phyloP scores from a whole-genome alignment of 108 stramenopile genomes.

The Cyclotella cryptica region DNA sequence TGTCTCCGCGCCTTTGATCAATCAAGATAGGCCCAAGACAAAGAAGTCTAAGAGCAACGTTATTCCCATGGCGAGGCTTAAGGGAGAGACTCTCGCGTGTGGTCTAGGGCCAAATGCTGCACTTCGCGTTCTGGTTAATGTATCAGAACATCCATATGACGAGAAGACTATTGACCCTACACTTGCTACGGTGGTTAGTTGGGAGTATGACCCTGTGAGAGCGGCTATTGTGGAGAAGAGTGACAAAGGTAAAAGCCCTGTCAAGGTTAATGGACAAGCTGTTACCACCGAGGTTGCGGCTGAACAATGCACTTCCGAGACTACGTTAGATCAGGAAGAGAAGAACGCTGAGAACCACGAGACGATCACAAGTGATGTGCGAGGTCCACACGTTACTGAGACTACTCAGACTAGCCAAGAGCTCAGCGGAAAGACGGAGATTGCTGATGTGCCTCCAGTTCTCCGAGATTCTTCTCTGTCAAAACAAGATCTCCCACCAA shows the following conservation, averaged over 20 bases:
- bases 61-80: slow-evolving; percentile 33
- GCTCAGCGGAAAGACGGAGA: background rate
- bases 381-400: background rate
- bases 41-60: background rate
- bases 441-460: background rate
- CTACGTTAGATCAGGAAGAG: too few species aligned
- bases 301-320: background rate
- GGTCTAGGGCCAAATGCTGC: slow-evolving; percentile 19
- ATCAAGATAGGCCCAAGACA: background rate
- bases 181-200: background rate
- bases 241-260: background rate
- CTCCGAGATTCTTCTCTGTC: background rate
- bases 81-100: slow-evolving; percentile 42
- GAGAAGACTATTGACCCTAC: slow-evolving; percentile 2
- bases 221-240: slow-evolving; percentile 5
- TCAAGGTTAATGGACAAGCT: background rate
- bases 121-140: slow-evolving; percentile 29
- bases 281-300: background rate
- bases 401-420: background rate
- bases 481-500: background rate
- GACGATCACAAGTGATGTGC: background rate
- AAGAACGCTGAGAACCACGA: background rate
- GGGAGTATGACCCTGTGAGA: slow-evolving; percentile 18
- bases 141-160: slow-evolving; percentile 13
- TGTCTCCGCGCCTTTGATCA: slow-evolving; percentile 16